Base-by-base conservation (phyloP, 2,329 filamentous ascomycete genomes). In the Alternaria brassicae region DNA sequence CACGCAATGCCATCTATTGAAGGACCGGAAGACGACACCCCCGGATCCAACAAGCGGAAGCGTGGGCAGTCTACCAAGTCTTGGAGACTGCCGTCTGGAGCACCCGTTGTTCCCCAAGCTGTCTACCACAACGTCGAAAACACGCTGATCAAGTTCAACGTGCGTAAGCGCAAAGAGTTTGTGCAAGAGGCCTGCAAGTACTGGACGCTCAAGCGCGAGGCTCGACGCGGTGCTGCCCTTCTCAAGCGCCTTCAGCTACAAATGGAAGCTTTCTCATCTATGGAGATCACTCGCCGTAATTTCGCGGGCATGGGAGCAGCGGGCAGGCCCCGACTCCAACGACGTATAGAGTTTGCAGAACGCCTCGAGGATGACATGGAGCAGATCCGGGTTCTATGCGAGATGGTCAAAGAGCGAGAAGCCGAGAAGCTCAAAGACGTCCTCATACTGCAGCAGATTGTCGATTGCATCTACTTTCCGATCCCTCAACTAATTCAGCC, bases 141-240 rank as follows among this genome's bases (percentile, higher is more conserved):
- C 42, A 91, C 93, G 0, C 84, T 99, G 32, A 87, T 89, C 62
- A 88, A 92, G 47, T 98, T 98, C 75, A 87, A 87, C n/a, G 84
- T 91, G 34, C 88, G 90, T 28, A 96, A 95, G 74, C 88, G 93
- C 52, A 97, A 96, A 74, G 93, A 97, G 61, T 99, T 92, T 76
- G 89, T 96, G 2, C 90, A 92, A 57, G 94, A 97, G 77, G 91
- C 91, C 2, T 98, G 94, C 80, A 93, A 92, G 69, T 99, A 98
- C 79, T 99, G 95, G 95, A 98, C 95, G 0, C 79, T 99, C 63
- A 99, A 99, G 81, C 88, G 95, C 56, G 95, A 99, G 77, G 91
- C 94, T 62, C 88, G 95, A 32, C 86, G 95, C 58, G 95, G 95
- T 45, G 95, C 95, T 28, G 92, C 95, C 4, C 83, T 99, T 55